phyloP scores from a whole-genome alignment of 2,329 filamentous ascomycete species.

The Colletotrichum truncatum region DNA sequence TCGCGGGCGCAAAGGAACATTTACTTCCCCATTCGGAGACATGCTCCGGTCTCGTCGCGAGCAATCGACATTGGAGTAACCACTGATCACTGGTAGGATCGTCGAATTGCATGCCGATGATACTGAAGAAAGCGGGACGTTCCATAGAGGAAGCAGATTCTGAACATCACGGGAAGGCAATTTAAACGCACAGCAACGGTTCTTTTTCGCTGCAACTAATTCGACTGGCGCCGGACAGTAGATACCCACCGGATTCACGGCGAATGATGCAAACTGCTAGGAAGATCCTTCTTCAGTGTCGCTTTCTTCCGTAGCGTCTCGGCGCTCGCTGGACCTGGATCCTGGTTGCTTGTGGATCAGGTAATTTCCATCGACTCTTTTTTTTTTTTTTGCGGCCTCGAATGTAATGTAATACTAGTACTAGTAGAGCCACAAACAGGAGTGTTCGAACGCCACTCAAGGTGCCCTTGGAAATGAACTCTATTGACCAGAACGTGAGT shows the following conservation, averaged over 20 bases:
- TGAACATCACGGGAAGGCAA: slow-evolving; percentile 13
- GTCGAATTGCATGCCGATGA: neutral
- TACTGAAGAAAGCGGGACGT: neutral
- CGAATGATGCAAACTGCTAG: neutral
- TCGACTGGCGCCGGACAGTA: neutral
- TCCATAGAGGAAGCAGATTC: neutral
- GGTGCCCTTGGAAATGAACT: neutral
- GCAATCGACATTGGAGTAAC: neutral
- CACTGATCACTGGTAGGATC: neutral
- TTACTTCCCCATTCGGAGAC: slow-evolving; percentile 11
- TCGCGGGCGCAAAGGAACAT: slow-evolving; percentile 8
- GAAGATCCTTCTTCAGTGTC: slow-evolving; percentile 10
- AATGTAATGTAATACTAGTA: too few species aligned
- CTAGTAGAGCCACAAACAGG: slow-evolving; percentile 13
- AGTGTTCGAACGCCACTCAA: slow-evolving; percentile 2
- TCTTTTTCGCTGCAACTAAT: neutral
- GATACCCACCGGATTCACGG: neutral
- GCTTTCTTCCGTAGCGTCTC: slow-evolving; percentile 20
- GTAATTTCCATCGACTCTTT: slow-evolving; percentile 16
- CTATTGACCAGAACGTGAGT: neutral
- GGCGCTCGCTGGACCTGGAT: slow-evolving; percentile 9
- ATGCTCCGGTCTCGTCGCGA: neutral
- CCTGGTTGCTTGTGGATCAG: slow-evolving; percentile 8
- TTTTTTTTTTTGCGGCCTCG: too few species aligned
- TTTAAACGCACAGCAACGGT: slow-evolving; percentile 10